Base-by-base conservation (phyloP, 2,329 filamentous ascomycete species). In the Aureobasidium sp. region DNA sequence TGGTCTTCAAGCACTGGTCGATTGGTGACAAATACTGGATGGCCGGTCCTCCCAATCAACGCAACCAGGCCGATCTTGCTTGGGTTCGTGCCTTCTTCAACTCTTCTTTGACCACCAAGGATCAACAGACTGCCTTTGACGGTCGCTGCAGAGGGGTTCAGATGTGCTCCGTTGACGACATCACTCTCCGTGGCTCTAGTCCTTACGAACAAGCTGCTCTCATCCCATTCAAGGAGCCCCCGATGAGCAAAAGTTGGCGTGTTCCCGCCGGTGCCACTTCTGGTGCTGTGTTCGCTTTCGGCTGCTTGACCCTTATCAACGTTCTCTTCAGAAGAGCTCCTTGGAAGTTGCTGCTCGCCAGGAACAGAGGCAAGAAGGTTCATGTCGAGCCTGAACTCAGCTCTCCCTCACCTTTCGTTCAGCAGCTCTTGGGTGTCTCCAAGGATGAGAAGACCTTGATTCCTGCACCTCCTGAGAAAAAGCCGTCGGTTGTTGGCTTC, bases 51-150 rank as follows among this genome's bases (percentile, higher is more conserved):
- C 78, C 79, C 1, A 51, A 44, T 17, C 71, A 70, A 22, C 68
- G 67, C n/a, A 74, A 76, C 2, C 67, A 70, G 22, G 79, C 78
- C 5, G 75, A 76, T 27, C 67, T 81, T 36, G 76, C 71, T 8
- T 81, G 77, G 76, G 72, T 77, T 11, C 74, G 78, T n/a, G 69
- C 77, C 31, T 81, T 81, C 66, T 81, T 81, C 73, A 81, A 81
- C 65, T 78, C 77, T 0, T 79, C 78, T 1, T 65, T 72, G 8
- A 76, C 72, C 68, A 77, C 70, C 9, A 60, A 67, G 15, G 39
- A 20, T 1, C 12, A 53, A 36, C 36, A 61, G 14, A 7, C n/a
- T 3, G 39, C 31, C 7, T 61, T 61, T 22, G 59, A 61, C 12
- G 17, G 7, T 7, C 59, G 59, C 5, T 61, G 59, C 27, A 22